A percentile compares a stretch with the other conserved stretches of the same genome.
Conservation (phyloP, 257 asterid genomes). For the Linderniella brevidens region DNA sequence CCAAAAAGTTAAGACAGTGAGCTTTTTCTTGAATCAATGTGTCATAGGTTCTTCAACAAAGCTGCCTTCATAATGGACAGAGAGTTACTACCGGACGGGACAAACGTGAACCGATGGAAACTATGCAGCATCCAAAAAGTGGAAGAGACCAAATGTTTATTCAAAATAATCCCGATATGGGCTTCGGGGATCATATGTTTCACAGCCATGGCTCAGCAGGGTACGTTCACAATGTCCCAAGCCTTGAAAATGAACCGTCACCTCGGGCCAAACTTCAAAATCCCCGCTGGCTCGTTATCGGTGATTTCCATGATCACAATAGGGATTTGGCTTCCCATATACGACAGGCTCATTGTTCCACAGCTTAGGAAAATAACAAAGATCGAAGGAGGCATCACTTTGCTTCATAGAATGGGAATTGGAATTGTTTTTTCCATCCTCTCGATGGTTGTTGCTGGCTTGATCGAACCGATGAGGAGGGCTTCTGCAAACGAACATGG, state of each 20-base stretch:
- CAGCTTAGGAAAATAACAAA: conserved; percentile 20
- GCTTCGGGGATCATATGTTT: conserved; percentile 62
- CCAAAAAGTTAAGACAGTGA: background rate
- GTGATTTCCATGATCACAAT: conserved; percentile 58
- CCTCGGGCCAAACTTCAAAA: conserved; percentile 38
- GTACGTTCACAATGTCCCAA: conserved; percentile 56
- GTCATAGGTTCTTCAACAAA: conserved; percentile 45
- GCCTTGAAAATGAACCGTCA: conserved; percentile 74
- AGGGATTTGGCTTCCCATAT: conserved; percentile 55
- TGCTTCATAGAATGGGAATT: conserved; percentile 67
- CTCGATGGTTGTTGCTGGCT: conserved; percentile 60
- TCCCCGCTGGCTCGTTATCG: conserved; percentile 47
- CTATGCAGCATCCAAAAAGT: conserved; percentile 48
- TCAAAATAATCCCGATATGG: conserved; percentile 63
- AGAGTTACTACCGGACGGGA: conserved; percentile 29
- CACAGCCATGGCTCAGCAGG: conserved; percentile 54
- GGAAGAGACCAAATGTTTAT: conserved; percentile 63
- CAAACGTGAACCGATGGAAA: conserved; percentile 32
- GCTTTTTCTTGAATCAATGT: background rate
- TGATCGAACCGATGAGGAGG: conserved; percentile 42
- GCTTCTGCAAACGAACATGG: conserved; percentile 19
- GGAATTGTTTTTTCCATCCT: conserved; percentile 52
- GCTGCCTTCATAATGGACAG: conserved; percentile 53
- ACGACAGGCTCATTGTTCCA: conserved; percentile 58
- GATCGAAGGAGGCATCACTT: conserved; percentile 62